Percentiles rank a stretch among this genome's conserved stretches.
phyloP scores from a whole-genome alignment of 306 rosid species.

The Fragaria ananassa region DNA sequence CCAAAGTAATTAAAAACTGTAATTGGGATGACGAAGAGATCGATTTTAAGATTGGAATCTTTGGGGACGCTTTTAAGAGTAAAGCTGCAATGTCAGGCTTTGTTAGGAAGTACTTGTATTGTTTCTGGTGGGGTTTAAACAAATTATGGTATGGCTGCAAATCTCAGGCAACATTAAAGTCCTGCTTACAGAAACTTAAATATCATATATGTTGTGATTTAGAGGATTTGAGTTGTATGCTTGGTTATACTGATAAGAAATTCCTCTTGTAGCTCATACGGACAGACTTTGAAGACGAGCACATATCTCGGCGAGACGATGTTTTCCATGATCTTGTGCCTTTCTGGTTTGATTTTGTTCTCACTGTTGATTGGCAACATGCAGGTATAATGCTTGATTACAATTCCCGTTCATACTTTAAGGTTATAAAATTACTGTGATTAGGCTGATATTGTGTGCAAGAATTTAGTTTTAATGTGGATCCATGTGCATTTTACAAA shows the following conservation, averaged over 20 bases:
- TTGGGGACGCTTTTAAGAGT: conserved; percentile 61
- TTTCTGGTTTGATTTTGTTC: conserved; percentile 61
- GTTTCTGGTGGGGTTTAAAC: conserved; percentile 82
- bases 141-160: conserved; percentile 56
- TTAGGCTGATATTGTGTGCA: background rate
- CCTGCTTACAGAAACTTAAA: background rate
- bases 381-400: conserved; percentile 51
- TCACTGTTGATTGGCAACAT: conserved; percentile 84
- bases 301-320: conserved; percentile 60
- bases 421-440: background rate
- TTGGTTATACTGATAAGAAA: background rate
- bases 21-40: conserved; percentile 38
- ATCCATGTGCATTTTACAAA: background rate
- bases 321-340: conserved; percentile 61
- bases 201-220: background rate
- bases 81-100: conserved; percentile 60
- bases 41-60: conserved; percentile 73
- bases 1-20: conserved; percentile 43
- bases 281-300: conserved; percentile 71
- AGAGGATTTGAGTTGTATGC: background rate
- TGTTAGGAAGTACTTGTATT: conserved; percentile 59
- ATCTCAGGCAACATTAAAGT: background rate
- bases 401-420: background rate
- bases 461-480: background rate
- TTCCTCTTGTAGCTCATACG: conserved; percentile 56